Evolutionary conservation across 306 rosid genomes (phyloP).

Genomic region (Malus sieversii): DNA sequence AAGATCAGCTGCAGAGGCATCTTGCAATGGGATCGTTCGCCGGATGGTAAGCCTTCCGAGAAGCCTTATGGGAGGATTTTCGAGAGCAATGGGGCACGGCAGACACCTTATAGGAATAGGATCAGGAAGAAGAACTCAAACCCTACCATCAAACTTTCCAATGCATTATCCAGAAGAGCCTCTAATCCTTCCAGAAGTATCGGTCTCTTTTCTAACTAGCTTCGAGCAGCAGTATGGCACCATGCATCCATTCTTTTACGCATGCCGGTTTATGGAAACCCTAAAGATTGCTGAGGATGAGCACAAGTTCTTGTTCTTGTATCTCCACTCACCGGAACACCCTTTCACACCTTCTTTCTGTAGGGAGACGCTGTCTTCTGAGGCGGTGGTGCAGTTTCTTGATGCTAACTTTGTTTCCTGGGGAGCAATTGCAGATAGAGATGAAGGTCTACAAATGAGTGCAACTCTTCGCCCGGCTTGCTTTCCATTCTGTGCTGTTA

Average conservation of each 20-base stretch:
- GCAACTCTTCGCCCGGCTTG: conserved; percentile 41
- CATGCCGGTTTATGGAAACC: conserved; percentile 46
- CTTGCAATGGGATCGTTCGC: conserved; percentile 36
- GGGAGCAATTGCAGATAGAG: conserved; percentile 54
- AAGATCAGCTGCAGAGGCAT: conserved; percentile 19
- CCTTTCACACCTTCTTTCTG: conserved; percentile 58
- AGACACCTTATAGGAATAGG: conserved; percentile 35
- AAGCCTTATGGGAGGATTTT: conserved; percentile 50
- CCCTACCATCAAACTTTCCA: conserved; percentile 21
- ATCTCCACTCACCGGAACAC: conserved; percentile 68
- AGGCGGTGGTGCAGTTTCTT: conserved; percentile 57
- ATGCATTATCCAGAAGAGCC: conserved; percentile 22
- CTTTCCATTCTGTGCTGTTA: conserved; percentile 63
- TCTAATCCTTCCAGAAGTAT: conserved; percentile 26
- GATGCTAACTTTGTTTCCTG: conserved; percentile 74
- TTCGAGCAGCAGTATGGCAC: conserved; percentile 57
- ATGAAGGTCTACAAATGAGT: conserved; percentile 61
- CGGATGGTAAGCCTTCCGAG: conserved; percentile 55
- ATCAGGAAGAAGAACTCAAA: conserved; percentile 42
- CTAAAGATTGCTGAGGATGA: conserved; percentile 58
- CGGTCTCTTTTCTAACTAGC: conserved; percentile 44
- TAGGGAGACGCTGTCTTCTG: conserved; percentile 53
- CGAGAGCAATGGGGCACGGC: conserved; percentile 46
- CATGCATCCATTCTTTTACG: conserved; percentile 59
- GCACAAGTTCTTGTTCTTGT: conserved; percentile 64